Evolutionary conservation across 2,329 filamentous ascomycete genomes (phyloP).

Genomic region (Venturia effusa): DNA sequence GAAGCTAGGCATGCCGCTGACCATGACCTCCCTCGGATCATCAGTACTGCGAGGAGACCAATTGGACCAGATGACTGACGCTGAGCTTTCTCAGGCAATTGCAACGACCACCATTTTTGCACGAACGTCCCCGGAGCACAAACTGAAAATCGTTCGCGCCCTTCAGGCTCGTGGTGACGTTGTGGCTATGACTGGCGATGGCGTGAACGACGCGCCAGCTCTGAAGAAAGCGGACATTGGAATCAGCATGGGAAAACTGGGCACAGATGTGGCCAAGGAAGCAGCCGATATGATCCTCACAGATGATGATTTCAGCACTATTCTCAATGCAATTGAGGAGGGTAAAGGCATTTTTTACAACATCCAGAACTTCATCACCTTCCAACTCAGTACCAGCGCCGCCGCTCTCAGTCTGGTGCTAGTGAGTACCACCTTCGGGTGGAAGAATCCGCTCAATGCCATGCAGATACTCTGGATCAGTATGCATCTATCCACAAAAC

Average conservation of each 20-base stretch:
- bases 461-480: slow-evolving; percentile 99
- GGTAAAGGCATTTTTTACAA: slow-evolving; percentile 99
- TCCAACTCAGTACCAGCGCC: slow-evolving; percentile 94
- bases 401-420: slow-evolving; percentile 86
- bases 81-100: slow-evolving; percentile 75
- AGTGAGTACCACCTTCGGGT: slow-evolving; percentile 82
- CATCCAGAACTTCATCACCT: slow-evolving; percentile 98
- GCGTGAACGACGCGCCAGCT: slow-evolving; percentile 94
- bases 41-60: slow-evolving; percentile 81
- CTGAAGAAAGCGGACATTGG: slow-evolving; percentile 97
- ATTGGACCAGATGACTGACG: slow-evolving; percentile 82
- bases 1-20: slow-evolving; percentile 88
- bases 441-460: slow-evolving; percentile 90
- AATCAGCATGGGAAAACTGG: slow-evolving; percentile 89
- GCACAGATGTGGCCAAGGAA: slow-evolving; percentile 95
- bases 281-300: slow-evolving; percentile 89
- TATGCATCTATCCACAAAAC: slow-evolving; percentile 38
- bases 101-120: slow-evolving; percentile 89
- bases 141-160: slow-evolving; percentile 90
- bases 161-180: slow-evolving; percentile 90
- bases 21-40: slow-evolving; percentile 46
- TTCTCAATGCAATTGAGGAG: slow-evolving; percentile 91
- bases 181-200: slow-evolving; percentile 97
- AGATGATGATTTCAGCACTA: slow-evolving; percentile 83
- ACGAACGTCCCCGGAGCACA: slow-evolving; percentile 92